Conservation (phyloP, 352 stramenopile genomes). For the Phytophthora meadii region DNA sequence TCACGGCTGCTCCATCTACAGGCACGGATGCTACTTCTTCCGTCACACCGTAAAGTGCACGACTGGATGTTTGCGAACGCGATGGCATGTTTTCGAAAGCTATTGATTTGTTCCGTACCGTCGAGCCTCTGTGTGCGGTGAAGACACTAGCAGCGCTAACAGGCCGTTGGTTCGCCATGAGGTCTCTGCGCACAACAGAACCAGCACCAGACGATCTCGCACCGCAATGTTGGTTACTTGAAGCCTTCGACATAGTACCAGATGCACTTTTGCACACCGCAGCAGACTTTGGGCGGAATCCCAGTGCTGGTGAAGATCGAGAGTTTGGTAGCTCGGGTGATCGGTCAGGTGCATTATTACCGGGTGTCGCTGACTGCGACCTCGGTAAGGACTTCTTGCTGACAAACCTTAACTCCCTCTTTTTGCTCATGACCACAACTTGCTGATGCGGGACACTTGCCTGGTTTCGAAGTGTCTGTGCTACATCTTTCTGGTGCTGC, state of each 20-base stretch:
- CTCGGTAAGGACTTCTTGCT: constrained; percentile 36
- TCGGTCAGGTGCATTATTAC: constrained; percentile 17
- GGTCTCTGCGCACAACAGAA: constrained; percentile 4
- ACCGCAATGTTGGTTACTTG: neutral
- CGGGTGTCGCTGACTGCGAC: constrained; percentile 19
- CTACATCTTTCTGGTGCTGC: constrained; percentile 31
- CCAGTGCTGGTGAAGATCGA: neutral
- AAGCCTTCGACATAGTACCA: constrained; percentile 31
- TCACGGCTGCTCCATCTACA: constrained; percentile 5
- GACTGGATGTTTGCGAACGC: constrained; percentile 6
- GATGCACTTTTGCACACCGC: constrained; percentile 54
- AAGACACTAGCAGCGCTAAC: constrained; percentile 44
- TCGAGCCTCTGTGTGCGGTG: constrained; percentile 22
- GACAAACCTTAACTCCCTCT: constrained; percentile 38
- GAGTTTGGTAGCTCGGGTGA: constrained; percentile 5
- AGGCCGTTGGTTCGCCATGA: constrained; percentile 22
- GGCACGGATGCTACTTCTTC: constrained; percentile 2
- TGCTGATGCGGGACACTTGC: constrained; percentile 35
- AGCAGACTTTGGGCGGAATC: constrained; percentile 54
- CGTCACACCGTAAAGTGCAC: constrained; percentile 7
- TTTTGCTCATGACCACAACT: constrained; percentile 51
- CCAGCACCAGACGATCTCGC: neutral
- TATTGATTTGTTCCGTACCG: constrained; percentile 7
- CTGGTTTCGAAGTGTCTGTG: constrained; percentile 27
- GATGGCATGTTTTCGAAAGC: neutral